Evolutionary conservation across 805 yeast genomes (phyloP), one percentile per base, ranked within the genome.

Genomic region (Alloascoidea hylecoeti): DNA sequence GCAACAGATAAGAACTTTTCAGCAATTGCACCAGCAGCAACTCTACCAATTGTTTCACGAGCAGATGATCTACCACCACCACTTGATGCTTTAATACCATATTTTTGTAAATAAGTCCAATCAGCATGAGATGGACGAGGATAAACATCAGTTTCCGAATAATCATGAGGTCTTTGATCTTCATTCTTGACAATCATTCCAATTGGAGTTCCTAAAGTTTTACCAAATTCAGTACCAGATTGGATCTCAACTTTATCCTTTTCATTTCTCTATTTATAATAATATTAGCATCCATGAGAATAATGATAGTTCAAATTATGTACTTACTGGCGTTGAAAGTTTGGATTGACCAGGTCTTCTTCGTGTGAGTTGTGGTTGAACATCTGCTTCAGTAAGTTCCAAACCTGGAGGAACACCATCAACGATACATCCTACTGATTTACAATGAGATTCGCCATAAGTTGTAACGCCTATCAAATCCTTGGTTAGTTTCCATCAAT

Each of bases 91-190:
- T 92, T 92, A 48, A 77, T 70, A 34, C 96, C 95, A 62, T 92
- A 92, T 61, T 92, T 92, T 46, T 72, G 67, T 53, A 83, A 66
- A 61, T 92, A 92, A 16, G 98, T 92, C 70, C 69, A 86, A 60
- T 92, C 98, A 15, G 98, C 97, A 60, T 92, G 98, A 18, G 95
- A 83, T 17, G 98, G 98, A 60, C 98, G 77, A 48, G 98, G 98
- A 64, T 76, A 92, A 46, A 80, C 68, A 56, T 88, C 97, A 60
- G 94, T 92, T 53, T 89, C 97, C 17, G 83, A 71, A 68, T 92
- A 92, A 60, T 92, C 98, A 46, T 85, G 75, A 9, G 98, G 98
- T 55, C 97, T 74, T 57, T 92, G 98, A 62, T 92, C 98, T 63
- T 92, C 86, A 58, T 92, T 92, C 51, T 69, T 69, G 16, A 92